Evolutionary conservation across 345 rosid genomes (phyloP), one percentile per base, ranked within the genome.

Genomic region (Citrus inodora): DNA sequence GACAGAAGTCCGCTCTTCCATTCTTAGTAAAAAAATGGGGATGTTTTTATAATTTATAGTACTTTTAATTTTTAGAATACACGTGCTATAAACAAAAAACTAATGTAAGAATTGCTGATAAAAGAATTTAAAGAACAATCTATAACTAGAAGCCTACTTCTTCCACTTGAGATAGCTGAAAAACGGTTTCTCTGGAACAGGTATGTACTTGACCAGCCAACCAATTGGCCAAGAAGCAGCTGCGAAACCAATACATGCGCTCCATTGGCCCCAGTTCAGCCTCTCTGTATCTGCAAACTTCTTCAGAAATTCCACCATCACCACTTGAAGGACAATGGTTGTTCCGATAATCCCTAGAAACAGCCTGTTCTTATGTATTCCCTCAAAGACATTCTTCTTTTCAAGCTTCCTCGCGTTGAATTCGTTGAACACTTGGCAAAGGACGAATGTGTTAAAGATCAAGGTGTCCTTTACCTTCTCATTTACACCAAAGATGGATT

Each of bases 341-440:
- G 86, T 71, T 1, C 82, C 81, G 6, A 92, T 84, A 51, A 90
- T 91, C n/a, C 87, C 93, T 27, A 90, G 0, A 63, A 91, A 94
- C 82, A 91, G 68, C 78, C 74, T 89, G 87, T 91, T 92, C 85
- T 84, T 84, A n/a, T 85, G 92, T 67, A 94, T 65, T 0, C 91
- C 97, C 42, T 88, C 62, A 30, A 92, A 92, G 35, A 92, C 92
- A 69, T 94, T 94, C 86, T 83, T 92, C 86, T 89, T 88, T 78
- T 91, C 93, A 1, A 94, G 85, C 82, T 89, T 90, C 83, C 98
- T 85, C 9, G 93, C 91, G 60, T 94, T 92, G 69, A 92, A 90
- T 83, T 91, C 95, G n/a, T 94, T 94, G 55, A 91, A 92, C 65
- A 94, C 94, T 28, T 92, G 93, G 88, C 94, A 91, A 4, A 92